phyloP scores from a whole-genome alignment of 1,284 basidiomycete genomes.

The Cryptococcus sp. region DNA sequence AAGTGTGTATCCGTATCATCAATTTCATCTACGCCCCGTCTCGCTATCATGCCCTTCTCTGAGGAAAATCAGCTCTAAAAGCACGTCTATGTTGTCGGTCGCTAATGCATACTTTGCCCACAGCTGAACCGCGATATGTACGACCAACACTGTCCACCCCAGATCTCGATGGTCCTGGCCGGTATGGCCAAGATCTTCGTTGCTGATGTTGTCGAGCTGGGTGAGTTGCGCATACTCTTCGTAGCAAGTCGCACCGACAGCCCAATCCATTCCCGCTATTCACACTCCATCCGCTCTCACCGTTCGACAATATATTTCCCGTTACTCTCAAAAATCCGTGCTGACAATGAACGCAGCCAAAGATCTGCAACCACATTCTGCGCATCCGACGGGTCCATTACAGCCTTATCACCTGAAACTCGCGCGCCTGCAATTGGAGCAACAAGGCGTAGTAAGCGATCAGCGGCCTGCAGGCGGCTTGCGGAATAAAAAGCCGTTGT shows the following conservation, averaged over 20 bases:
- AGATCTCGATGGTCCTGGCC: constrained; percentile 35
- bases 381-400: constrained; percentile 38
- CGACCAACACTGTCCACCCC: constrained; percentile 40
- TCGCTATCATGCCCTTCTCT: not conserved
- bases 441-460: constrained; percentile 27
- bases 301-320: not conserved
- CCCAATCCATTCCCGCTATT: not conserved
- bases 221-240: constrained; percentile 18
- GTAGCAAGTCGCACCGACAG: not conserved
- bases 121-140: constrained; percentile 45
- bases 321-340: not conserved
- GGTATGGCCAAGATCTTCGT: constrained; percentile 50
- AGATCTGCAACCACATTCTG: constrained; percentile 37
- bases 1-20: constrained; percentile 5
- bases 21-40: not conserved
- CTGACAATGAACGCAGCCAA: constrained; percentile 13
- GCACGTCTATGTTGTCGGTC: too few species aligned
- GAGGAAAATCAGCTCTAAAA: too few species aligned
- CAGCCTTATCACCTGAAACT: constrained; percentile 45
- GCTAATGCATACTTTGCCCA: not conserved
- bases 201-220: constrained; percentile 46
- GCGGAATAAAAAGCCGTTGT: constrained; percentile 29
- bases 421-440: constrained; percentile 37
- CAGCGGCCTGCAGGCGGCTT: constrained; percentile 12
- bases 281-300: too few species aligned